These are phyloP conservation scores for Colletotrichum sp. DNA, from an alignment of 2,329 filamentous ascomycete species.

Conservation along the genomic window DNA sequence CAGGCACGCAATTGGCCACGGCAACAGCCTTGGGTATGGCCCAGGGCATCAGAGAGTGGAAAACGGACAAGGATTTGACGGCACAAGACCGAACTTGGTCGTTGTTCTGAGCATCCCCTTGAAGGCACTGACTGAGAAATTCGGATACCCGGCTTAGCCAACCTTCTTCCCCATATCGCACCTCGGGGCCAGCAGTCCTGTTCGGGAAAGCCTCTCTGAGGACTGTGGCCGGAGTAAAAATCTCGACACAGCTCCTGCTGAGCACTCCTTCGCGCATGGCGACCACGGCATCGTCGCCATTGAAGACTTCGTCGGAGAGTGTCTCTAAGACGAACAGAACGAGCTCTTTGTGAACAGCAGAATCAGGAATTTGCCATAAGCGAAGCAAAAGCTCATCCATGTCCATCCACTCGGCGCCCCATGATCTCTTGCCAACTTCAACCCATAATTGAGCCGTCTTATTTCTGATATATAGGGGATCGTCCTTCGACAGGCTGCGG, in stretches of 20 bases:
- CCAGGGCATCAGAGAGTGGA: slow-evolving; percentile 86
- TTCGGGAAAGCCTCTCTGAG: slow-evolving; percentile 79
- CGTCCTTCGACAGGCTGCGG: slow-evolving; percentile 70
- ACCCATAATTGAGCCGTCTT: slow-evolving; percentile 96
- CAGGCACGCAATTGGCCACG: slow-evolving; percentile 71
- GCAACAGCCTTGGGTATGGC: slow-evolving; percentile 83
- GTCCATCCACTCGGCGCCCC: slow-evolving; percentile 91
- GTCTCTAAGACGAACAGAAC: slow-evolving; percentile 90
- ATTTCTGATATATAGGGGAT: slow-evolving; percentile 86
- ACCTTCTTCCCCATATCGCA: slow-evolving; percentile 81
- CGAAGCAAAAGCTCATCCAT: slow-evolving; percentile 87
- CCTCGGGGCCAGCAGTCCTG: slow-evolving; percentile 69
- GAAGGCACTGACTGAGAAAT: slow-evolving; percentile 76
- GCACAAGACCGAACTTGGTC: slow-evolving; percentile 73
- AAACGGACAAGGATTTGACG: slow-evolving; percentile 76
- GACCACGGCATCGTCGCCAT: slow-evolving; percentile 85
- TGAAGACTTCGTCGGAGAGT: slow-evolving; percentile 93
- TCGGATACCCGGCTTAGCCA: slow-evolving; percentile 83
- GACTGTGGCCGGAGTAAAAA: slow-evolving; percentile 82
- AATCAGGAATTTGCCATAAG: slow-evolving; percentile 77
- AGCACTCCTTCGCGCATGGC: slow-evolving; percentile 82
- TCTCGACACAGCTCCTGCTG: slow-evolving; percentile 89
- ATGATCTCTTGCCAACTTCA: slow-evolving; percentile 90
- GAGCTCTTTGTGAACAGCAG: slow-evolving; percentile 76
- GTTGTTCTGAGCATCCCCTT: slow-evolving; percentile 67